Base-by-base conservation (phyloP, 1,139 yeast species). In the Zygotorulaspora mrakii region DNA sequence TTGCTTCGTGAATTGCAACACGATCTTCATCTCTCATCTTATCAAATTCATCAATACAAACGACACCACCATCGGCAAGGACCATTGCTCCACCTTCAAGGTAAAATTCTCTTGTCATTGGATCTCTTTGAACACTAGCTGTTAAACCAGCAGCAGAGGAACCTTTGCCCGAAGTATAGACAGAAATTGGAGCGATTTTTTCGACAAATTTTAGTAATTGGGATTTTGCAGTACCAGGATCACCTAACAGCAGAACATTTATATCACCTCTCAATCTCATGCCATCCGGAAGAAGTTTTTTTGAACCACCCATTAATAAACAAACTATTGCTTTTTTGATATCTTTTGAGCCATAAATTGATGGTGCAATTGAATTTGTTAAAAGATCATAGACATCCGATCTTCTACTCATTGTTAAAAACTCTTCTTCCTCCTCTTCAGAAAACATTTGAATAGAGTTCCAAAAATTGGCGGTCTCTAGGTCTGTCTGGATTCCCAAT, bases 71-170 rank as follows among this genome's bases (percentile, higher is more conserved):
- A 67, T 91, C 99, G 0, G 99, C 98, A 42, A 91, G 71, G 13
- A 91, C 98, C 97, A 91, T 88, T 8, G 99, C 99, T 66, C 99
- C 99, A 47, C 99, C 98, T 74, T 91, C 99, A 43, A 91, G 70
- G 62, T 85, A 91, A 61, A 91, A 91, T 55, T 91, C 98, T 50
- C 96, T 73, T 0, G 96, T 84, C 27, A 74, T 71, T 1, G 87
- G 75, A 59, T 91, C 97, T 61, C 97, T 75, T 66, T 91, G 98
- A 18, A 91, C 97, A 9, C 95, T 84, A 1, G 98, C 98, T 1
- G 99, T 91, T 64, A 91, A 75, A 78, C 99, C 99, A 4, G 97
- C 99, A 2, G 99, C 99, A 14, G 97, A 89, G 0, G 98, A 91
- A 56, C 99, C 99, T 61, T 91, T 91, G 70, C 99, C 99, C 0